Base-by-base conservation (phyloP, 805 yeast species). In the Lipomyces orientalis region DNA sequence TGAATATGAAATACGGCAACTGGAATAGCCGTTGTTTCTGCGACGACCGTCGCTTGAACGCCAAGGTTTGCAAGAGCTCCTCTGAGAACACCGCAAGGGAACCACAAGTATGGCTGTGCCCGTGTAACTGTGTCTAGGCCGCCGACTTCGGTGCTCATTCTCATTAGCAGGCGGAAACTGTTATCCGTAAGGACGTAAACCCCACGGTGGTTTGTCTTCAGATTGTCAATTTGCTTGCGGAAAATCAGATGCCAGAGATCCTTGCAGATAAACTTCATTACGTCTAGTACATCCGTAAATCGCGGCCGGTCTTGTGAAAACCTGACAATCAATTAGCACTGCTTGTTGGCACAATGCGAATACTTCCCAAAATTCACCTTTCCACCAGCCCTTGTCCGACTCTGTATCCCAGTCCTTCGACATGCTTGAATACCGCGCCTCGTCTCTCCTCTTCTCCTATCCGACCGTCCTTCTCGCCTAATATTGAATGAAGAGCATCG, bases 241-340 rank as follows among this genome's bases (percentile, higher is more conserved):
- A 87, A 92, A 35, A 94, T 76, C 62, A 84, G 79, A 73, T 86
- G 87, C 98, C 98, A 95, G 35, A 93, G 89, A 73, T 93, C 98
- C 58, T 97, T 85, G 76, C 98, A 93, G 4, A 95, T 86, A 76
- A 91, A 93, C 79, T 94, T 94, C 91, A 95, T 91, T 52, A 94
- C 85, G 71, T 91, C 93, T 51, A 94, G 79, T 12, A 90, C 83
- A 68, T 90, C 93, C 25, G 81, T 82, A 75, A 88, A 77, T 76
- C 86, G 75, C 61, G 80, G 72, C 75, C 84, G 73, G 76, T 80
- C 74, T 74, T 82, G 75, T 34, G 83, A 78, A 62, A 77, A 74
- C 51, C 72, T 68, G 58, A 10, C n/a, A 25, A 6, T 4, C 6
- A 16, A 54, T 52, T 16, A 51, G 52, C 61, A 22, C 14, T 22